These are phyloP conservation scores for Atkinsonella hypoxylon DNA, from an alignment of 2,329 filamentous ascomycete species.

Conservation along the genomic window DNA sequence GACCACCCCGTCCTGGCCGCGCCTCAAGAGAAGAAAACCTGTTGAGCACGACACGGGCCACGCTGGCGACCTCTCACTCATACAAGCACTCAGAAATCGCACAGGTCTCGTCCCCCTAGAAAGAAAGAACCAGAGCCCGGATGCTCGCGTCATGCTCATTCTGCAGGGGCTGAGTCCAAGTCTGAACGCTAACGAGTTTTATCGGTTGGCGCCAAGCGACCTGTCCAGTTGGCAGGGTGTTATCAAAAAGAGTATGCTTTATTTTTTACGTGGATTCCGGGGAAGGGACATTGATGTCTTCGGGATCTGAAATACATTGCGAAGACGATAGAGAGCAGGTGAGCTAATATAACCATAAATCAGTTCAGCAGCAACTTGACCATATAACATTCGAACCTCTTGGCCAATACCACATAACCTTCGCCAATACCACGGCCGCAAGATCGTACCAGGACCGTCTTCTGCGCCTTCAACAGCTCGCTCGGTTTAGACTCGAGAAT, in stretches of 20 bases:
- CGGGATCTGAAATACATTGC: too few relatives aligned
- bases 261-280: too few relatives aligned
- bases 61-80: background rate
- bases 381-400: conserved; percentile 48
- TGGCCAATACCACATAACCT: conserved; percentile 59
- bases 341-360: background rate
- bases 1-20: conserved; percentile 4
- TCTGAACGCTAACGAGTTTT: conserved; percentile 58
- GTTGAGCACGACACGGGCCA: background rate
- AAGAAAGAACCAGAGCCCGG: background rate
- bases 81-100: background rate
- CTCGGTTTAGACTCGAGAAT: conserved; percentile 18
- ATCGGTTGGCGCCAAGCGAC: conserved; percentile 51
- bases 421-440: conserved; percentile 47
- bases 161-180: conserved; percentile 46
- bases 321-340: background rate
- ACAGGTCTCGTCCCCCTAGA: background rate
- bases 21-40: conserved; percentile 2
- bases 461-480: conserved; percentile 21
- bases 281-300: too few relatives aligned
- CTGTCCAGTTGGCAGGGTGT: conserved; percentile 57
- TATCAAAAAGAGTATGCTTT: conserved; percentile 41
- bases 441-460: conserved; percentile 40
- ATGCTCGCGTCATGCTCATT: conserved; percentile 32
- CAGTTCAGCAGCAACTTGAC: conserved; percentile 52